Percentiles rank a stretch among this genome's conserved stretches.
Evolutionary conservation across 2,329 filamentous ascomycete genomes (phyloP).

Genomic region (Pseudocercospora crystallina): DNA sequence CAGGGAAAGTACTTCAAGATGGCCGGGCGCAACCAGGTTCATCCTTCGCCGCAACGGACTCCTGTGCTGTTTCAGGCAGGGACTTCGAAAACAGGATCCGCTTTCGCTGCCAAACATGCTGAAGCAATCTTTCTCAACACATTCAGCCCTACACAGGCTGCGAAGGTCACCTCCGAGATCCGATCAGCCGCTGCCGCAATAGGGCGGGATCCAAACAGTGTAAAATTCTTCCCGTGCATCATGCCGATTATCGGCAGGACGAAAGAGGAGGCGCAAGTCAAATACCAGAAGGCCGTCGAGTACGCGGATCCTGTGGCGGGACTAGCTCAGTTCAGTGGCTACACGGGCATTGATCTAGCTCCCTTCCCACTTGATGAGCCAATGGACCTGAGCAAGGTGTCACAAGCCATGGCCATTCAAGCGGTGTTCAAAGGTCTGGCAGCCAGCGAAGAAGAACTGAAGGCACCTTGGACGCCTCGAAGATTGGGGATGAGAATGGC

Average conservation of each 20-base stretch:
- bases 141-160: constrained; percentile 53
- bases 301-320: constrained; percentile 65
- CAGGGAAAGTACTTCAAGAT: constrained; percentile 55
- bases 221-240: constrained; percentile 67
- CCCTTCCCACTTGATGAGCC: constrained; percentile 2
- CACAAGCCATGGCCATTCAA: constrained; percentile 3
- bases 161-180: constrained; percentile 47
- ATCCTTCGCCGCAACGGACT: constrained; percentile 42
- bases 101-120: constrained; percentile 58
- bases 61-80: constrained; percentile 53
- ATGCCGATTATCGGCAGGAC: constrained; percentile 64
- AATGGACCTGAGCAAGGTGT: constrained; percentile 49
- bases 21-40: constrained; percentile 44
- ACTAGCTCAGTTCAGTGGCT: constrained; percentile 68
- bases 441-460: not conserved
- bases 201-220: constrained; percentile 58
- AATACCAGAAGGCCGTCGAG: constrained; percentile 59
- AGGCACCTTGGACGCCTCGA: constrained; percentile 9
- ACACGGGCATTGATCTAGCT: constrained; percentile 64
- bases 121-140: constrained; percentile 64
- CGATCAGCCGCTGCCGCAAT: not conserved
- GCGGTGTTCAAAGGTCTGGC: constrained; percentile 1
- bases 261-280: constrained; percentile 62
- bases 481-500: constrained; percentile 43
- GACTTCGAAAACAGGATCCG: constrained; percentile 56